phyloP scores from a whole-genome alignment of 805 yeast species.

The Lachancea cidri region DNA sequence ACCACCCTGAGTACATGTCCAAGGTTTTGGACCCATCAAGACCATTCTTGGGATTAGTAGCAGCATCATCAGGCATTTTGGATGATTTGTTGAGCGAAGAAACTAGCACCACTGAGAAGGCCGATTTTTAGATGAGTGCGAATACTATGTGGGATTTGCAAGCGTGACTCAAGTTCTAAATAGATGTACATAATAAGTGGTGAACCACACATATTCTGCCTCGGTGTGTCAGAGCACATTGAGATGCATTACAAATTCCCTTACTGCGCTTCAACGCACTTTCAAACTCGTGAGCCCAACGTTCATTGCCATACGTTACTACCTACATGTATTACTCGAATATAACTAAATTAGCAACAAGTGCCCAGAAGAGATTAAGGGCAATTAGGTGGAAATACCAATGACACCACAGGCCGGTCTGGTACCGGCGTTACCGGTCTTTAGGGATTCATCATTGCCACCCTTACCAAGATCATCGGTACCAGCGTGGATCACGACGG shows the following conservation, averaged over 20 bases:
- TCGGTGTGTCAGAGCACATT: too few relatives aligned
- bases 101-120: constrained; percentile 8
- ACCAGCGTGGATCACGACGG: constrained; percentile 92
- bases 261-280: neutral
- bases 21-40: constrained; percentile 95
- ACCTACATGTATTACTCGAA: neutral
- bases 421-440: constrained; percentile 96
- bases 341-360: neutral
- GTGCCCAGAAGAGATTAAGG: neutral
- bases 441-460: constrained; percentile 83
- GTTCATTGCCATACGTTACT: neutral
- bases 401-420: constrained; percentile 99
- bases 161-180: too few relatives aligned
- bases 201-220: constrained; percentile 2
- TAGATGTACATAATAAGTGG: neutral
- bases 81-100: constrained; percentile 47
- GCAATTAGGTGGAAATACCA: constrained; percentile 43
- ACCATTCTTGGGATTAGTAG: constrained; percentile 94
- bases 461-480: constrained; percentile 93
- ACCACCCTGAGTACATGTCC: constrained; percentile 96
- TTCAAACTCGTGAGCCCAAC: neutral
- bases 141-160: too few relatives aligned
- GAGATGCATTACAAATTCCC: too few relatives aligned
- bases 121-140: constrained; percentile 24
- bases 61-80: constrained; percentile 85